These are phyloP conservation scores for Helicocarpus griseus DNA, from an alignment of 2,329 filamentous ascomycete species.

Conservation along the genomic window DNA sequence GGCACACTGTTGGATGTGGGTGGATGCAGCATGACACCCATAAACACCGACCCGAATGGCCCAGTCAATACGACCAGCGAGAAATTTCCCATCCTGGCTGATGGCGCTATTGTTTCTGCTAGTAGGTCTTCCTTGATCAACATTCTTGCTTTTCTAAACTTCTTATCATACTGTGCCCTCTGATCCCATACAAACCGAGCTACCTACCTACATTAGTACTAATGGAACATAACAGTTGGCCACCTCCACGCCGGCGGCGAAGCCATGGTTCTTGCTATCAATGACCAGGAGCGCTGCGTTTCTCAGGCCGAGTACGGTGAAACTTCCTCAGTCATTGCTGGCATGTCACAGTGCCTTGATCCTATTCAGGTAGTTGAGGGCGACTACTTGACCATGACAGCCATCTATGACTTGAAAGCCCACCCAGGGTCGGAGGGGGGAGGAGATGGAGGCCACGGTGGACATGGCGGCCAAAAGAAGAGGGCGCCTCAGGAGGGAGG, in stretches of 20 bases:
- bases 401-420: conserved; percentile 2
- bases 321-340: neutral
- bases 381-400: conserved; percentile 1
- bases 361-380: neutral
- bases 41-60: neutral
- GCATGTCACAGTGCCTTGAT: conserved; percentile 2
- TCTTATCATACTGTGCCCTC: neutral
- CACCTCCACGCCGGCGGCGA: conserved; percentile 1
- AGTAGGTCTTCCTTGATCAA: conserved; percentile 1
- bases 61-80: neutral
- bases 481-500: conserved; percentile 27
- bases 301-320: neutral
- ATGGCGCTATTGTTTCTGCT: conserved; percentile 2
- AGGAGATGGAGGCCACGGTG: neutral
- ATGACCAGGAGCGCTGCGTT: neutral
- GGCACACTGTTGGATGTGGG: neutral
- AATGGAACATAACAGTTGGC: neutral
- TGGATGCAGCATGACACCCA: neutral
- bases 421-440: conserved; percentile 59
- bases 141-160: neutral
- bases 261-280: conserved; percentile 1
- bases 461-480: neutral
- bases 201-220: neutral
- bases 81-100: neutral
- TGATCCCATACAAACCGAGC: neutral